A percentile compares a stretch with the other conserved stretches of the same genome.
These are phyloP conservation scores for Neurospora tetrasperma DNA, from an alignment of 495 filamentous ascomycete genomes.

Conservation along the genomic window DNA sequence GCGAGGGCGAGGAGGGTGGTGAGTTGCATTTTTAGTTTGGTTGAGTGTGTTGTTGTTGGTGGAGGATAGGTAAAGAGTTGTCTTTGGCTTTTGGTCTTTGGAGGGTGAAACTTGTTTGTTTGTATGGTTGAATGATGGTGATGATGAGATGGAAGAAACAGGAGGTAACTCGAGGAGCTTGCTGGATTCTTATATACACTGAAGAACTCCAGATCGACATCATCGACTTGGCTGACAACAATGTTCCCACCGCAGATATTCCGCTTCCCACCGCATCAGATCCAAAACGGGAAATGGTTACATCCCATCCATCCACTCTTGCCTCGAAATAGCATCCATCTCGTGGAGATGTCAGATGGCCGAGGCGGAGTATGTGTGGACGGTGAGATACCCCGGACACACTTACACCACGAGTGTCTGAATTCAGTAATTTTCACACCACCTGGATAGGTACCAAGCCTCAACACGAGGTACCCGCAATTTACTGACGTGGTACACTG, in stretches of 20 bases:
- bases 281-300: not conserved
- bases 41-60: constrained; percentile 8
- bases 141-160: not conserved
- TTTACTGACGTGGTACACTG: not conserved
- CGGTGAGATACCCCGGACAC: not conserved
- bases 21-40: constrained; percentile 8
- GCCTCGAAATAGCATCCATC: not conserved
- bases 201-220: not conserved
- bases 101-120: not conserved
- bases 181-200: not conserved
- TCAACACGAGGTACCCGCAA: not conserved
- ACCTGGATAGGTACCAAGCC: not conserved
- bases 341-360: not conserved
- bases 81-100: not conserved
- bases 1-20: constrained; percentile 14
- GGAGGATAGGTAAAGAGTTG: not conserved
- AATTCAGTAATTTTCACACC: too few species aligned
- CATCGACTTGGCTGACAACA: not conserved
- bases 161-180: not conserved
- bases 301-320: not conserved
- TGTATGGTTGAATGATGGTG: too few species aligned
- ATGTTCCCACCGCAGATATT: not conserved
- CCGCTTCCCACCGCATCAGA: not conserved
- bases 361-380: not conserved
- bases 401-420: too few species aligned